These are phyloP conservation scores for Maudiozyma serrabonitensis DNA, from an alignment of 805 yeast genomes.

Conservation along the genomic window DNA sequence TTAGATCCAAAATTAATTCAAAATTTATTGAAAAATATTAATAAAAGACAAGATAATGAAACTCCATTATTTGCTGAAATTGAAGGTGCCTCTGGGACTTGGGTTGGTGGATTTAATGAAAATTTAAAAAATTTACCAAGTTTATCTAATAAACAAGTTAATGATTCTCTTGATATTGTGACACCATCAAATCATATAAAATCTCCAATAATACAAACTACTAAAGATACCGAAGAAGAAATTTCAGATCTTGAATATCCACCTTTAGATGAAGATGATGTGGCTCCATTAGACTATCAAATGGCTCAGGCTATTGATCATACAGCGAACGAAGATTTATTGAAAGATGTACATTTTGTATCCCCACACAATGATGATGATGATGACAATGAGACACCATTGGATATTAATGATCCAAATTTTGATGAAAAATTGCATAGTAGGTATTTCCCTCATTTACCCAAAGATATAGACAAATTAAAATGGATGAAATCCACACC, in stretches of 20 bases:
- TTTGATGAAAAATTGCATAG: slow-evolving; percentile 72
- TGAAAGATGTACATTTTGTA: slow-evolving; percentile 54
- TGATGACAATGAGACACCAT: slow-evolving; percentile 17
- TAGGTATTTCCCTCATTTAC: slow-evolving; percentile 83
- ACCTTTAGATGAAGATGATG: slow-evolving; percentile 38
- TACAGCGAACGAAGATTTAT: slow-evolving; percentile 34
- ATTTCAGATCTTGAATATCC: slow-evolving; percentile 29
- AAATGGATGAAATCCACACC: slow-evolving; percentile 85
- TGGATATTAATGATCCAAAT: slow-evolving; percentile 67
- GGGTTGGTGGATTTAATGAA: slow-evolving; percentile 27
- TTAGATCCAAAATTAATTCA: slow-evolving; percentile 63
- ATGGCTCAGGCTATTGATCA: slow-evolving; percentile 38
- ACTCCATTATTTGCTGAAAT: slow-evolving; percentile 31
- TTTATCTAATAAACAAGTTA: slow-evolving; percentile 22
- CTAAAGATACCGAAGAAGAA: slow-evolving; percentile 16
- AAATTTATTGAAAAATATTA: slow-evolving; percentile 47
- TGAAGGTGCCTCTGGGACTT: slow-evolving; percentile 30
- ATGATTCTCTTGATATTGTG: slow-evolving; percentile 20
- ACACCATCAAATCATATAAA: neutral
- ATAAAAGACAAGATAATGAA: slow-evolving; percentile 36
- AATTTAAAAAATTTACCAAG: slow-evolving; percentile 15
- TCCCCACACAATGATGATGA: slow-evolving; percentile 28
- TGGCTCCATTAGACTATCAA: slow-evolving; percentile 41
- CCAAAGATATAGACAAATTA: slow-evolving; percentile 67
- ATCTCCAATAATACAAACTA: slow-evolving; percentile 15